Evolutionary conservation across 2,329 filamentous ascomycete species (phyloP).

Genomic region (Plenodomus biglobosus): DNA sequence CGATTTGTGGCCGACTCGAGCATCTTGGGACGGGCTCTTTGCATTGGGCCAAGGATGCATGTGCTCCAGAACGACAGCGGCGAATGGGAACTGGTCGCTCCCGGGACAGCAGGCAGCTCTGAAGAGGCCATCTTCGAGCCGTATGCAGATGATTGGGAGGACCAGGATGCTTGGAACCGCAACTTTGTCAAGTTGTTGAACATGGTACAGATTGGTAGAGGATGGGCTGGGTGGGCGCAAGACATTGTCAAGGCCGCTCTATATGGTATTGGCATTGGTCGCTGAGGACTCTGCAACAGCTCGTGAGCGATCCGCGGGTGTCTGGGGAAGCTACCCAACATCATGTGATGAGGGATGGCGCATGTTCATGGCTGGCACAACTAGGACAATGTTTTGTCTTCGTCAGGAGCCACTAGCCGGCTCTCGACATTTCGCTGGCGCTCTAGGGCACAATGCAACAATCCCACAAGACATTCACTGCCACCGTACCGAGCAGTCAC

Average conservation of each 20-base stretch:
- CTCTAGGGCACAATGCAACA: no score
- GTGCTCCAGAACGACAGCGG: slow-evolving; percentile 47
- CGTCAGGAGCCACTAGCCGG: no score
- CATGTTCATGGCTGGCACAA: no score
- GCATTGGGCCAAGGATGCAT: slow-evolving; percentile 59
- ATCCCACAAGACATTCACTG: no score
- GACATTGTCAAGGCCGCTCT: slow-evolving; percentile 43
- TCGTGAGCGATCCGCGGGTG: no score
- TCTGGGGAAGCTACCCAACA: no score
- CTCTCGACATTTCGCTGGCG: no score
- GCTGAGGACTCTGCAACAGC: slow-evolving; percentile 1
- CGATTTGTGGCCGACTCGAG: slow-evolving; percentile 61
- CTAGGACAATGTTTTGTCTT: no score
- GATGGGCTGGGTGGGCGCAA: slow-evolving; percentile 56
- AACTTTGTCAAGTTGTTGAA: slow-evolving; percentile 60
- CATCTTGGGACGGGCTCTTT: slow-evolving; percentile 60
- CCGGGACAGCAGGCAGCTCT: slow-evolving; percentile 31
- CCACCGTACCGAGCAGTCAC: no score
- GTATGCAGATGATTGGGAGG: slow-evolving; percentile 61
- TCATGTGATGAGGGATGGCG: no score
- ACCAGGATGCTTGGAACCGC: slow-evolving; percentile 58
- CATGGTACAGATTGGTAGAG: slow-evolving; percentile 50
- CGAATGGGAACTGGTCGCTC: slow-evolving; percentile 33
- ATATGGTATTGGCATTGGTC: slow-evolving; percentile 26
- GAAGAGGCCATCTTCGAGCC: slow-evolving; percentile 61